Evolutionary conservation across 768 basidiomycete species (phyloP).

Genomic region (Rhodotorula kratochvilovae): DNA sequence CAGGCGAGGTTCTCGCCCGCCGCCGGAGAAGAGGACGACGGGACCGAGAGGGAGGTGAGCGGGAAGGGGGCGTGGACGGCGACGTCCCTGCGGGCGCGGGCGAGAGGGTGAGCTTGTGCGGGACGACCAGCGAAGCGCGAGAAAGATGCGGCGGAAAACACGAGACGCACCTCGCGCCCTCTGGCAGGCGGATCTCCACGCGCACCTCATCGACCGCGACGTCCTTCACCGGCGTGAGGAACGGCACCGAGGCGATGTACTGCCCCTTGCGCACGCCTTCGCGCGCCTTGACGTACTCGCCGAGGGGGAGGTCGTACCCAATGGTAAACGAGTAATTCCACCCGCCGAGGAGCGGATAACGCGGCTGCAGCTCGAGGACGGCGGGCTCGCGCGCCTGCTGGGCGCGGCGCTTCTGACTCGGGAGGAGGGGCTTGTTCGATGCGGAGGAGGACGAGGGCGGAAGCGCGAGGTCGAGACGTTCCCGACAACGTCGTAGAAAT

Average conservation of each 20-base stretch:
- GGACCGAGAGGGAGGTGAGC: conserved; percentile 57
- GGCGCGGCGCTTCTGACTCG: conserved; percentile 35
- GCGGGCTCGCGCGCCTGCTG: conserved; percentile 49
- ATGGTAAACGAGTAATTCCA: conserved; percentile 97
- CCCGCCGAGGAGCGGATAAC: conserved; percentile 89
- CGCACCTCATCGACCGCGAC: conserved; percentile 75
- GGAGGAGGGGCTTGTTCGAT: conserved; percentile 1
- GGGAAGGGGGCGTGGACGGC: conserved; percentile 73
- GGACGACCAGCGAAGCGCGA: background rate
- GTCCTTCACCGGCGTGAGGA: conserved; percentile 74
- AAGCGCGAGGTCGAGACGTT: conserved; percentile 93
- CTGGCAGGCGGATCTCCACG: conserved; percentile 76
- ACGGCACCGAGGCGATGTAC: conserved; percentile 74
- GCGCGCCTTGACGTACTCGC: conserved; percentile 52
- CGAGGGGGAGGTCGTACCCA: conserved; percentile 74
- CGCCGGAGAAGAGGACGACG: background rate
- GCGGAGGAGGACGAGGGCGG: conserved; percentile 44
- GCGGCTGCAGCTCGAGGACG: conserved; percentile 73
- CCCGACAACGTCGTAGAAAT: conserved; percentile 87
- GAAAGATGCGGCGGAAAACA: background rate
- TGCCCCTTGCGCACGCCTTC: conserved; percentile 55
- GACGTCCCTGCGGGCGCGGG: conserved; percentile 59
- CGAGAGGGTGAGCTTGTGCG: background rate
- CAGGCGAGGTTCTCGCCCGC: conserved; percentile 57
- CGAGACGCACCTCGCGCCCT: conserved; percentile 80